These are phyloP conservation scores for Cladosporium sp. DNA, from an alignment of 2,329 filamentous ascomycete species.

Conservation along the genomic window DNA sequence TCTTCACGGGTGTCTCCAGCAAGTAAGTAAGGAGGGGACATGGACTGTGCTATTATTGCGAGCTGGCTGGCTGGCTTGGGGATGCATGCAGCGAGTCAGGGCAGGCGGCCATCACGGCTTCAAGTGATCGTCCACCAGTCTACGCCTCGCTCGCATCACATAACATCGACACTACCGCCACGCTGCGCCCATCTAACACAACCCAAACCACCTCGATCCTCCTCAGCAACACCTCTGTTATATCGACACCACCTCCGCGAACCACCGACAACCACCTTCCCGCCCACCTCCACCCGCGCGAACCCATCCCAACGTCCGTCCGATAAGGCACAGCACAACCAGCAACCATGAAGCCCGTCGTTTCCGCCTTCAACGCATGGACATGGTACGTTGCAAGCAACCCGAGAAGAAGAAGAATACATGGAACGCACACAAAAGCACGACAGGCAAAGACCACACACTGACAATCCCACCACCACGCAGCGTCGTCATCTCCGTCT, in stretches of 20 bases:
- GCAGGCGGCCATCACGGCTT: not conserved
- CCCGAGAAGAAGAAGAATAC: not conserved
- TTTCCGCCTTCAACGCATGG: constrained; percentile 91
- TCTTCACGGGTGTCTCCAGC: not conserved
- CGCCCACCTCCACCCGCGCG: not conserved
- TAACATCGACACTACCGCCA: not conserved
- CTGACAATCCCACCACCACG: not conserved
- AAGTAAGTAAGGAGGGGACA: not conserved
- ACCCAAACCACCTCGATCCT: not conserved
- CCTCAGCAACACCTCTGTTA: not conserved
- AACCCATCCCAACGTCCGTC: constrained; percentile 4
- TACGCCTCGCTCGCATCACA: not conserved
- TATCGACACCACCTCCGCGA: not conserved
- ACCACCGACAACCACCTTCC: not conserved
- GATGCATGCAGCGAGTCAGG: not conserved
- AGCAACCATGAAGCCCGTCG: constrained; percentile 84
- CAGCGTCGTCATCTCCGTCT: constrained; percentile 70
- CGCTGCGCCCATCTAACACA: not conserved
- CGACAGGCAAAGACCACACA: constrained; percentile 15
- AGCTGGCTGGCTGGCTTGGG: not conserved
- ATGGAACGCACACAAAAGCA: not conserved
- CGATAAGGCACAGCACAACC: constrained; percentile 19
- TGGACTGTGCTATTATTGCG: not conserved
- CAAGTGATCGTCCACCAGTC: not conserved
- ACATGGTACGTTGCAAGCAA: constrained; percentile 68